phyloP scores from a whole-genome alignment of 192 early-diverging fungal genomes.

The Phlyctochytrium arcticum region DNA sequence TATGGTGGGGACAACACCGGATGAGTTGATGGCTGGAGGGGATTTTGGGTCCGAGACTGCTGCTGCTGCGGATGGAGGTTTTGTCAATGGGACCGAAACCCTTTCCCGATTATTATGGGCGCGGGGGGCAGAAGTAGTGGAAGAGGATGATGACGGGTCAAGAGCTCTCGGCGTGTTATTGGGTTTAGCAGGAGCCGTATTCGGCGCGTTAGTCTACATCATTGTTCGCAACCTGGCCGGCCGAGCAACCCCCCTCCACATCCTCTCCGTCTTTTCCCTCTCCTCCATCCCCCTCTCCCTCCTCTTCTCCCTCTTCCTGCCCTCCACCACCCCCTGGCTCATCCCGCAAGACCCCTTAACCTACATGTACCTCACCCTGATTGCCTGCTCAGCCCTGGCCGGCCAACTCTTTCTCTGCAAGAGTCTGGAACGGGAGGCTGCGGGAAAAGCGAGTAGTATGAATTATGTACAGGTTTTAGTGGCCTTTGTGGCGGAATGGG shows the following conservation, averaged over 20 bases:
- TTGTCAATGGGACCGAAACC: background rate
- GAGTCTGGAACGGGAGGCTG: slow-evolving; percentile 15
- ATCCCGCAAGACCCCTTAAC: slow-evolving; percentile 19
- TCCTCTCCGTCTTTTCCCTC: slow-evolving; percentile 8
- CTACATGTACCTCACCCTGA: slow-evolving; percentile 5
- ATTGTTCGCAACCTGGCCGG: slow-evolving; percentile 11
- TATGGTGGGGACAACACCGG: slow-evolving; percentile 5
- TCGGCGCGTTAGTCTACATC: slow-evolving; percentile 19
- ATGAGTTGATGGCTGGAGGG: slow-evolving; percentile 13
- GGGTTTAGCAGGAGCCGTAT: slow-evolving; percentile 18
- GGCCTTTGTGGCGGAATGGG: slow-evolving; percentile 29
- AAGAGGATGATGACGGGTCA: background rate
- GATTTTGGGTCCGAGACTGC: background rate
- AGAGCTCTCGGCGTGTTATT: slow-evolving; percentile 11
- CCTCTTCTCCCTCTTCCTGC: background rate
- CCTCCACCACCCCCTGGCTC: slow-evolving; percentile 1
- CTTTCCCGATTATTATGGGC: background rate
- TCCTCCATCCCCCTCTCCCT: slow-evolving; percentile 15
- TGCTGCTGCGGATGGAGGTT: background rate
- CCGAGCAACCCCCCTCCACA: slow-evolving; percentile 16
- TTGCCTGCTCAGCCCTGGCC: slow-evolving; percentile 2
- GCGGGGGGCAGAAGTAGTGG: background rate
- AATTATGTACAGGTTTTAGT: slow-evolving; percentile 30
- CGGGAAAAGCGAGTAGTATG: slow-evolving; percentile 19
- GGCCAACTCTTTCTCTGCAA: slow-evolving; percentile 25